Conservation (phyloP, 1,284 basidiomycete species). For the Somion occarium region DNA sequence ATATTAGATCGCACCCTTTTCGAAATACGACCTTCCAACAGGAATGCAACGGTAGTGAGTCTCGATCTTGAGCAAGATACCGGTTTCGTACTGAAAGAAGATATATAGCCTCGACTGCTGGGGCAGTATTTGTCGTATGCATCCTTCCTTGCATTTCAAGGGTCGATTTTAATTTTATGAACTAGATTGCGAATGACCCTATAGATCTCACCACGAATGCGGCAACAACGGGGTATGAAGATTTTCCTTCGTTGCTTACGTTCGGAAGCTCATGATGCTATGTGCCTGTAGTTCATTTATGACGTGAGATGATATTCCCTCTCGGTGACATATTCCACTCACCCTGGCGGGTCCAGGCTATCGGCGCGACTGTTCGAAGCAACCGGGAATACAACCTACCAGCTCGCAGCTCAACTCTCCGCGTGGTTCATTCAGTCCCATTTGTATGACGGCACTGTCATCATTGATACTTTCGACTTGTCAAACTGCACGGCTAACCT, state of each 20-base stretch:
- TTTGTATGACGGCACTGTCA: not conserved
- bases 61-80: not conserved
- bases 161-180: not conserved
- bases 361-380: not conserved
- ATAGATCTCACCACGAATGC: not conserved
- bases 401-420: not conserved
- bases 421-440: not conserved
- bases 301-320: not conserved
- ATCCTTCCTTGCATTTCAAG: not conserved
- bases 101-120: not conserved
- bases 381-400: not conserved
- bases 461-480: not conserved
- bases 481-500: not conserved
- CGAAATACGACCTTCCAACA: no score
- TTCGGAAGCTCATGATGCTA: not conserved
- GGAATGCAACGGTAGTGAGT: not conserved
- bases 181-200: not conserved
- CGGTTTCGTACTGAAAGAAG: not conserved
- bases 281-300: not conserved
- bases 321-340: not conserved
- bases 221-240: not conserved
- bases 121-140: not conserved
- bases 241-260: not conserved
- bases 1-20: not conserved
- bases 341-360: not conserved